Base-by-base conservation (phyloP, 495 filamentous ascomycete genomes). In the Endocarpon pusillum region DNA sequence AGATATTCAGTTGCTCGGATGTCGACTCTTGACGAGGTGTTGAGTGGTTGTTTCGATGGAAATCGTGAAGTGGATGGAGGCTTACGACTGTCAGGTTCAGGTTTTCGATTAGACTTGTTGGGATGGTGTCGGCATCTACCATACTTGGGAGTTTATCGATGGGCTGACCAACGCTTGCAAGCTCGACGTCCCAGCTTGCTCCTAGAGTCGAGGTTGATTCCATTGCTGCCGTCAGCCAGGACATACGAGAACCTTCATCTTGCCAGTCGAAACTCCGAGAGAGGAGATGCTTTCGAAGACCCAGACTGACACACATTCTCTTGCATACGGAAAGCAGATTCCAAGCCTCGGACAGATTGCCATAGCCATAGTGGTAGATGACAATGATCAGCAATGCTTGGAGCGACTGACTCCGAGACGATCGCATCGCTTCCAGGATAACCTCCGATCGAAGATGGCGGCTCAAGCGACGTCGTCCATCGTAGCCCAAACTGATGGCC, bases 311-410 rank as follows among this genome's bases (percentile, higher is more conserved):
- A 15, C 28, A 31, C 4, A 31, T 31, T n/a, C 28, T 17, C 12
- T 31, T 31, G 12, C 12, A n/a, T 4, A 31, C 12, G 5, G 28
- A 31, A n/a, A 31, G 14, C 5, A 31, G 12, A 14, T 17, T 31
- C 28, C 28, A 31, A 17, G 19, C 14, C 28, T 31, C 28, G 12
- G 28, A 15, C 28, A 31, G 14, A 4, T 17, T n/a, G 12, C 28
- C 28, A 31, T 31, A 31, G 5, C 28, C 28, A 14, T 31, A 31
- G 12, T 31, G 12, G 4, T 15, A 17, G 4, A 31, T 17, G 19
- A 31, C 12, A 14, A 31, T 31, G 5, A 31, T 14, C 7, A 31
- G 28, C 28, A 31, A 31, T 4, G 28, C 28, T 31, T 31, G 28
- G 12, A 31, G 19, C 14, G 28, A 31, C 12, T 31, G 12, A 14